A percentile compares a stretch with the other conserved stretches of the same genome.
Evolutionary conservation across 345 rosid species (phyloP).

Genomic region (Mangifera indica): DNA sequence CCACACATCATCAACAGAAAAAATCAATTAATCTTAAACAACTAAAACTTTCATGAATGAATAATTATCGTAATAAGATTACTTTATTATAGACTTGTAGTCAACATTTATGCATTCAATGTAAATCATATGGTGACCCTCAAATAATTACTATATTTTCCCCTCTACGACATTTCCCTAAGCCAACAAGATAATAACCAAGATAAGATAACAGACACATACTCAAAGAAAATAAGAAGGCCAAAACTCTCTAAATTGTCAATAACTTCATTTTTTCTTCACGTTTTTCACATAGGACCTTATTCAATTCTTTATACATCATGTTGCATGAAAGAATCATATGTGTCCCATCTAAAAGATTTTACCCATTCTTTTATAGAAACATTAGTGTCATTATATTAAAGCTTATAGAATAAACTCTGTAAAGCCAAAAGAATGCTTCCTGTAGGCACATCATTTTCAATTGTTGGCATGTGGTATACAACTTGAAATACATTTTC

Average conservation of each 20-base stretch:
- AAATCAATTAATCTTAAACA: not conserved
- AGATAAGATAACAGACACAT: constrained; percentile 18
- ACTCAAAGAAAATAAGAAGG: not conserved
- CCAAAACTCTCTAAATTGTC: constrained; percentile 15
- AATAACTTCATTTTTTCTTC: constrained; percentile 96
- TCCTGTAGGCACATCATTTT: constrained; percentile 89
- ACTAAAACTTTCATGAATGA: not conserved
- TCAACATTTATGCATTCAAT: constrained; percentile 97
- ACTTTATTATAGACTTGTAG: constrained; percentile 88
- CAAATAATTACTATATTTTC: constrained; percentile 90
- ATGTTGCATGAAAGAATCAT: constrained; percentile 98
- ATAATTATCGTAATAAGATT: constrained; percentile 82
- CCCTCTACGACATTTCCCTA: constrained; percentile 99
- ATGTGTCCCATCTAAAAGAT: constrained; percentile 99
- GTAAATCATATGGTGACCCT: constrained; percentile 98
- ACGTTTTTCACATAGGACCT: constrained; percentile 89
- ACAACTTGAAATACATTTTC: constrained; percentile 66
- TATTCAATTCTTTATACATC: constrained; percentile 97
- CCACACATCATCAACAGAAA: not conserved
- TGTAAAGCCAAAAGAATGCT: constrained; percentile 97
- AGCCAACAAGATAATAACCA: constrained; percentile 9
- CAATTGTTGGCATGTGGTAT: constrained; percentile 99
- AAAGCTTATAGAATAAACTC: constrained; percentile 95
- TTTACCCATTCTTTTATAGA: constrained; percentile 88
- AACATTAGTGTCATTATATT: constrained; percentile 87